Conservation (phyloP, 2,329 filamentous ascomycete genomes). For the Didymella exigua region DNA sequence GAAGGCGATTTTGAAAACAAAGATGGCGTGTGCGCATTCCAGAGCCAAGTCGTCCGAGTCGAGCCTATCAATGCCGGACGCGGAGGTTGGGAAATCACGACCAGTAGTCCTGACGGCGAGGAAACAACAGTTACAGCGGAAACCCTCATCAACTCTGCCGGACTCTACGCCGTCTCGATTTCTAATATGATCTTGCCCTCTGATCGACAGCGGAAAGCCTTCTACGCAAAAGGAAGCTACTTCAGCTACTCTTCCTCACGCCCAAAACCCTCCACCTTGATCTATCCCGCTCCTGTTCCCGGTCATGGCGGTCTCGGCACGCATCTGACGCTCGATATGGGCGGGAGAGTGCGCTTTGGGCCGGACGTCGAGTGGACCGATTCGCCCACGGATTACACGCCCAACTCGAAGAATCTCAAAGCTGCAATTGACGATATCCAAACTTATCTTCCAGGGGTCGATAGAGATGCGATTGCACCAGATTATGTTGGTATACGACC, state of each 20-base stretch:
- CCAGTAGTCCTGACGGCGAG: conserved; percentile 49
- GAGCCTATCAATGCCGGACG: conserved; percentile 59
- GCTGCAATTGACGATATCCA: conserved; percentile 76
- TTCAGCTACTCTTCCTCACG: conserved; percentile 76
- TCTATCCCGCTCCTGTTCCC: conserved; percentile 86
- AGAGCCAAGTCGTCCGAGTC: conserved; percentile 68
- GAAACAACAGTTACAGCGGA: conserved; percentile 70
- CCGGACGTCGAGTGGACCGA: conserved; percentile 95
- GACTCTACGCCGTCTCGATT: conserved; percentile 74
- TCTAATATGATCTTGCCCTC: conserved; percentile 79
- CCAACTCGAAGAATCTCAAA: conserved; percentile 66
- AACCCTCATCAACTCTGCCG: conserved; percentile 83
- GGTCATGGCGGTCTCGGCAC: conserved; percentile 87
- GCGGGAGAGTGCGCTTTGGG: conserved; percentile 84
- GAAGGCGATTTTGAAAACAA: conserved; percentile 76
- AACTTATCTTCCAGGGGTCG: conserved; percentile 77
- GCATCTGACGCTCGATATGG: conserved; percentile 89
- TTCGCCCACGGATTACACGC: conserved; percentile 69
- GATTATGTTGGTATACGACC: conserved; percentile 94
- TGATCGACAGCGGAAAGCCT: conserved; percentile 63
- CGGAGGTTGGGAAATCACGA: conserved; percentile 72
- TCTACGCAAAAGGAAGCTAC: conserved; percentile 94
- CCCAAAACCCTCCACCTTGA: conserved; percentile 72
- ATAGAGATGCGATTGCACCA: conserved; percentile 68
- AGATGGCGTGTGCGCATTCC: conserved; percentile 75